phyloP scores from a whole-genome alignment of 495 filamentous ascomycete species.

The Umbilicaria muhlenbergii region DNA sequence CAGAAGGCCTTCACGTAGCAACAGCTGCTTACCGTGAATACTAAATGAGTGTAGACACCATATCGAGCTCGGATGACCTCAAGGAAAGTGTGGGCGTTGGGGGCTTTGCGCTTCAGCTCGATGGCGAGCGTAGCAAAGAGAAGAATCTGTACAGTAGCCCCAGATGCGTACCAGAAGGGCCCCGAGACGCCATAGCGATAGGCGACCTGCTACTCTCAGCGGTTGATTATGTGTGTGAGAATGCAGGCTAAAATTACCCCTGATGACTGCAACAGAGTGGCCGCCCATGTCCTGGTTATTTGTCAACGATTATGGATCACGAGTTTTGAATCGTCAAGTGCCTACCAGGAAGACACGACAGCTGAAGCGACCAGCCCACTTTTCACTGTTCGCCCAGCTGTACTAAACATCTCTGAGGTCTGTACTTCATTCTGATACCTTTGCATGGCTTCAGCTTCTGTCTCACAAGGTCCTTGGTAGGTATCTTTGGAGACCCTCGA shows the following conservation, averaged over 20 bases:
- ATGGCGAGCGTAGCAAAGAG: conserved; percentile 90
- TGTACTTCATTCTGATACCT: conserved; percentile 88
- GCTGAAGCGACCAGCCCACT: conserved; percentile 86
- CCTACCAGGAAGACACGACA: conserved; percentile 76
- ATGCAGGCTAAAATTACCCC: conserved; percentile 21
- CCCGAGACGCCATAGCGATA: conserved; percentile 89
- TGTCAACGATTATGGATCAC: background rate
- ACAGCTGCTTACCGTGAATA: conserved; percentile 42
- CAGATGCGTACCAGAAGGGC: conserved; percentile 77
- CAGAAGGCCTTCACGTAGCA: too few species aligned
- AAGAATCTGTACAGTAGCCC: conserved; percentile 48
- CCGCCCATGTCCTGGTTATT: conserved; percentile 27
- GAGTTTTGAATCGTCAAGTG: too few species aligned
- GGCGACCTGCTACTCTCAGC: conserved; percentile 30
- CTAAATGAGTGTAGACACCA: conserved; percentile 49
- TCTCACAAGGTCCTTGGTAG: background rate
- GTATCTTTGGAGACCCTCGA: background rate
- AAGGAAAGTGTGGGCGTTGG: conserved; percentile 78
- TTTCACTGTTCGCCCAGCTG: conserved; percentile 86
- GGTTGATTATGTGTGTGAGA: too few species aligned
- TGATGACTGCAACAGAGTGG: conserved; percentile 68
- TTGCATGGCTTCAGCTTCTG: background rate
- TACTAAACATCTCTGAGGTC: conserved; percentile 95
- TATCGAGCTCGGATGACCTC: conserved; percentile 53
- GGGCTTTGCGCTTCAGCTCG: conserved; percentile 75